These are phyloP conservation scores for Abortiporus biennis DNA, from an alignment of 1,284 basidiomycete genomes.

Conservation along the genomic window DNA sequence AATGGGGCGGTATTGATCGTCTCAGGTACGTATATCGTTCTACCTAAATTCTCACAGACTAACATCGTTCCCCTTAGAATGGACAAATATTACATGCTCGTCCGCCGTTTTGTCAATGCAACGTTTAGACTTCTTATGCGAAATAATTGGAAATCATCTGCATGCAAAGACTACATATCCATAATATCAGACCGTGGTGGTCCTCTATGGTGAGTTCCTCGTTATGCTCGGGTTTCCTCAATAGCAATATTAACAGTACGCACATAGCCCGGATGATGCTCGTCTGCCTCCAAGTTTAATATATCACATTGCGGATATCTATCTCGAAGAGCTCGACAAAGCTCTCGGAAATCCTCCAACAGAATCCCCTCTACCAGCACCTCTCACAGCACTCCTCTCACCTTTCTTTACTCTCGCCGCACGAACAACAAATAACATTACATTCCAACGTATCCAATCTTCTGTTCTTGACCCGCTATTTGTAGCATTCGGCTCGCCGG, in stretches of 20 bases:
- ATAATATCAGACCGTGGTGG: constrained; percentile 63
- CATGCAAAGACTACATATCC: constrained; percentile 56
- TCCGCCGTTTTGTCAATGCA: constrained; percentile 83
- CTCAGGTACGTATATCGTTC: constrained; percentile 53
- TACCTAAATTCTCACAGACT: no score
- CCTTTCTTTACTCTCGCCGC: constrained; percentile 74
- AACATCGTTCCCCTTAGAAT: constrained; percentile 46
- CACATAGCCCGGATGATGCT: constrained; percentile 58
- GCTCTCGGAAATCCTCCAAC: constrained; percentile 31
- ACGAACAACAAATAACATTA: constrained; percentile 50
- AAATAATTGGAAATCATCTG: constrained; percentile 57
- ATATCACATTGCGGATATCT: constrained; percentile 89
- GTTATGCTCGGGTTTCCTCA: neutral
- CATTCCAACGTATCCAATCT: constrained; percentile 65
- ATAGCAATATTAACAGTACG: neutral
- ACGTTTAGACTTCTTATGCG: constrained; percentile 78
- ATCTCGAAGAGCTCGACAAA: constrained; percentile 87
- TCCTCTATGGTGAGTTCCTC: constrained; percentile 64
- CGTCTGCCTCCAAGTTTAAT: constrained; percentile 76
- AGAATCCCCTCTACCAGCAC: constrained; percentile 35
- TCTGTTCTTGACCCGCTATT: constrained; percentile 65
- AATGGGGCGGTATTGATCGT: constrained; percentile 92
- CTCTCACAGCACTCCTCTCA: constrained; percentile 50
- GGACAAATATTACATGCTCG: constrained; percentile 96
- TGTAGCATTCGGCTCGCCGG: constrained; percentile 32